These are phyloP conservation scores for Trametes polyzona DNA, from an alignment of 1,284 basidiomycete species.

Conservation along the genomic window DNA sequence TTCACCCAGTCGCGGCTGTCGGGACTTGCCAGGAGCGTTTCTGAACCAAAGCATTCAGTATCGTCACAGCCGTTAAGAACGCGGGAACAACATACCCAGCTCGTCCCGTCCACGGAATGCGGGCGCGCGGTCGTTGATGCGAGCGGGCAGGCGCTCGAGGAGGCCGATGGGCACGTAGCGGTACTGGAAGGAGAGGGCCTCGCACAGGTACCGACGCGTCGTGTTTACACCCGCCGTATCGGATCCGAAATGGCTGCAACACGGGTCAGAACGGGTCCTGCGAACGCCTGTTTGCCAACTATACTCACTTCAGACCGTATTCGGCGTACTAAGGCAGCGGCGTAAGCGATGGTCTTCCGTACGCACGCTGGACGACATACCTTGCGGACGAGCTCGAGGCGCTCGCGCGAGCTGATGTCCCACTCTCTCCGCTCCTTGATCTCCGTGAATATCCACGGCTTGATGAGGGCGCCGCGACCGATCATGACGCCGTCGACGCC, in stretches of 20 bases:
- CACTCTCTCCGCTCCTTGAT: constrained; percentile 91
- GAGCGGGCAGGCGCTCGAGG: constrained; percentile 82
- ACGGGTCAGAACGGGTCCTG: not conserved
- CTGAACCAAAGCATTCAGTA: constrained; percentile 41
- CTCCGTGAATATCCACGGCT: constrained; percentile 97
- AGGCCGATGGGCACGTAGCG: constrained; percentile 94
- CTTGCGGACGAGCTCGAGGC: constrained; percentile 85
- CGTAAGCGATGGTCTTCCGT: not conserved
- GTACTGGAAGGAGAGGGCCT: constrained; percentile 94
- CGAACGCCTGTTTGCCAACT: constrained; percentile 2
- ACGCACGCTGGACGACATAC: constrained; percentile 46
- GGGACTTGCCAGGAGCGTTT: constrained; percentile 83
- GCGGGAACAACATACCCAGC: constrained; percentile 59
- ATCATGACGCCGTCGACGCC: constrained; percentile 97
- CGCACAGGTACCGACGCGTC: constrained; percentile 93
- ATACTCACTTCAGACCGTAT: constrained; percentile 69
- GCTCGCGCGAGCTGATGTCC: constrained; percentile 92
- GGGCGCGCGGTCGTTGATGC: constrained; percentile 90
- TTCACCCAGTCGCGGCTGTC: constrained; percentile 93
- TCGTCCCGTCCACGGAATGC: constrained; percentile 87
- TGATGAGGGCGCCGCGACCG: constrained; percentile 93
- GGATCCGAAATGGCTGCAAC: constrained; percentile 80
- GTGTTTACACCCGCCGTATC: constrained; percentile 92
- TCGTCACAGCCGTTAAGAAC: not conserved
- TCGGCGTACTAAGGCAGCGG: constrained; percentile 66